Conservation (phyloP, 371 early-diverging fungal species). For the Mucor irregularis region DNA sequence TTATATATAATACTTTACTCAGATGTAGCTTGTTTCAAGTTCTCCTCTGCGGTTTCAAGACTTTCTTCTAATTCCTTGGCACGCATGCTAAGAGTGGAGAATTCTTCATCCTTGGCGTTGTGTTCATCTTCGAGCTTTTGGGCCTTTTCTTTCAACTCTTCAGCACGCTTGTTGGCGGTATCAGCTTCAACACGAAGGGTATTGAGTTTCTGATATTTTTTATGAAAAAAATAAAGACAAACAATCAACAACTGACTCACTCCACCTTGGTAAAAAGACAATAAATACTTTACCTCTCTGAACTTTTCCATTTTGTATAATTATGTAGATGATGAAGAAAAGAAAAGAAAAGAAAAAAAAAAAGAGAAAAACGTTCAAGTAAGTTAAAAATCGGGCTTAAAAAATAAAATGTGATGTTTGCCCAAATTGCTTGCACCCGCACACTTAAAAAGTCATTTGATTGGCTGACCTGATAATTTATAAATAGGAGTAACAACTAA, state of each 20-base stretch:
- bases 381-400: conserved; percentile 7
- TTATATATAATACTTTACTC: conserved; percentile 47
- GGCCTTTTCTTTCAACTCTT: conserved; percentile 58
- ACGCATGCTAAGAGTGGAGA: conserved; percentile 63
- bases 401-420: conserved; percentile 25
- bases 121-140: conserved; percentile 59
- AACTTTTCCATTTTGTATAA: conserved; percentile 35
- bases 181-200: conserved; percentile 72
- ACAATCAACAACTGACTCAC: neutral
- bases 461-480: neutral
- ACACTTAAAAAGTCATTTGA: conserved; percentile 2
- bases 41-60: conserved; percentile 64
- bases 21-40: conserved; percentile 62
- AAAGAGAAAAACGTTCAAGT: neutral
- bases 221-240: neutral
- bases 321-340: conserved; percentile 9
- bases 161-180: conserved; percentile 64
- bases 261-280: neutral
- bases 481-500: neutral
- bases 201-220: conserved; percentile 75
- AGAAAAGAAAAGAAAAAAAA: conserved; percentile 10
- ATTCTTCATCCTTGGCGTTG: conserved; percentile 67
- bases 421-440: conserved; percentile 9
- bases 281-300: conserved; percentile 25
- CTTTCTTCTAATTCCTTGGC: conserved; percentile 64